These are phyloP conservation scores for Babesia ovis DNA, from an alignment of 169 alveolate species.

Conservation along the genomic window DNA sequence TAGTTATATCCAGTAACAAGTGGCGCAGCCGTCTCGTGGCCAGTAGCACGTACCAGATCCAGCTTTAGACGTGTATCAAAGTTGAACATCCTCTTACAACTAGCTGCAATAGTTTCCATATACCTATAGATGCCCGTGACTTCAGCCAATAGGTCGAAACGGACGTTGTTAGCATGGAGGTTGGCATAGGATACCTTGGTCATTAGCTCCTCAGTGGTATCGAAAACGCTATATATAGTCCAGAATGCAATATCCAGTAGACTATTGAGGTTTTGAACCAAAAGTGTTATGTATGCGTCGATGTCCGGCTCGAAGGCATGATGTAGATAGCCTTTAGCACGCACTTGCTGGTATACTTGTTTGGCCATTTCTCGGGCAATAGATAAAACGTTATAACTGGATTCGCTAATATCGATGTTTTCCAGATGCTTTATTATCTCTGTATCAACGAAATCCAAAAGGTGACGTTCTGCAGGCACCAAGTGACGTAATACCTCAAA, in stretches of 20 bases:
- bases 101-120: neutral
- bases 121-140: slow-evolving; percentile 4
- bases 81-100: neutral
- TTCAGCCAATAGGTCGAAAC: slow-evolving; percentile 44
- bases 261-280: slow-evolving; percentile 11
- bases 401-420: neutral
- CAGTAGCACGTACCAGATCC: slow-evolving; percentile 28
- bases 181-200: slow-evolving; percentile 45
- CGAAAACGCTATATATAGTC: slow-evolving; percentile 40
- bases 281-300: neutral
- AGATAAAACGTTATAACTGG: neutral
- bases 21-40: slow-evolving; percentile 54
- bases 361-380: neutral
- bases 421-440: neutral
- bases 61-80: neutral
- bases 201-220: slow-evolving; percentile 10
- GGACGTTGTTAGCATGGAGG: slow-evolving; percentile 6
- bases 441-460: slow-evolving; percentile 35
- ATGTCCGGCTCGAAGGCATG: slow-evolving; percentile 13
- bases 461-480: slow-evolving; percentile 49
- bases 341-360: slow-evolving; percentile 5
- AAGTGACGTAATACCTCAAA: slow-evolving; percentile 56
- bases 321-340: slow-evolving; percentile 12
- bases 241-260: slow-evolving; percentile 60
- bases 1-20: slow-evolving; percentile 34